A percentile compares a stretch with the other conserved stretches of the same genome.
These are phyloP conservation scores for Viridothelium virens DNA, from an alignment of 495 filamentous ascomycete genomes.

Conservation along the genomic window DNA sequence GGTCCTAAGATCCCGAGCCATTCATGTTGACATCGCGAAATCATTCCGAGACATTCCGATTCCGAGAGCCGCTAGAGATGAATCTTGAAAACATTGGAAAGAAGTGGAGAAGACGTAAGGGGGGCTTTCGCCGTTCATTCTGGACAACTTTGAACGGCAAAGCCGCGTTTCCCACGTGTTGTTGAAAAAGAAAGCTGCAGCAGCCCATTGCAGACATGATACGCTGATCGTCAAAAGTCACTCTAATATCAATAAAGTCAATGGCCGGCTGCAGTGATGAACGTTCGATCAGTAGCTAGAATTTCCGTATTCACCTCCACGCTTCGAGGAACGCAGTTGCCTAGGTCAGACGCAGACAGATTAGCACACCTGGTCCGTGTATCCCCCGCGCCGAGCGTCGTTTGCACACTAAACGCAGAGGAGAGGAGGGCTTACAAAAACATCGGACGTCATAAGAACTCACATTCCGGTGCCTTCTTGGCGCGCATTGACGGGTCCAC, in stretches of 20 bases:
- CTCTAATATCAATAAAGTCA: conserved; percentile 25
- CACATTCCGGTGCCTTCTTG: conserved; percentile 93
- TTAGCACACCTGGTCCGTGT: conserved; percentile 40
- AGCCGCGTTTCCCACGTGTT: conserved; percentile 31
- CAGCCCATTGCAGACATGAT: conserved; percentile 13
- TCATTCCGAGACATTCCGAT: conserved; percentile 1
- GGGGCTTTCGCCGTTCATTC: not conserved
- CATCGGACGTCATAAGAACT: conserved; percentile 70
- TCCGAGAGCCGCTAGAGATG: conserved; percentile 1
- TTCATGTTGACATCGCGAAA: not conserved
- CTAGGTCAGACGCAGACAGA: conserved; percentile 27
- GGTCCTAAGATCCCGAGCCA: not conserved
- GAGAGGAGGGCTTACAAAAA: conserved; percentile 91
- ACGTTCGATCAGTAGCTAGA: conserved; percentile 31
- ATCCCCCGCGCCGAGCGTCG: conserved; percentile 71
- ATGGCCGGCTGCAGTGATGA: conserved; percentile 20
- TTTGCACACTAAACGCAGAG: conserved; percentile 76
- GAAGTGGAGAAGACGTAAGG: conserved; percentile 16
- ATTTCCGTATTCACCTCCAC: conserved; percentile 32
- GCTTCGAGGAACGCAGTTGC: conserved; percentile 40
- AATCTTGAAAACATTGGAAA: not conserved
- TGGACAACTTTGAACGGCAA: conserved; percentile 21
- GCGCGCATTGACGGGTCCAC: conserved; percentile 38
- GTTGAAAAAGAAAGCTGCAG: conserved; percentile 2
- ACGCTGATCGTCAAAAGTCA: conserved; percentile 19